Percentiles rank a stretch among this genome's conserved stretches.
These are phyloP conservation scores for Aspergillus persii DNA, from an alignment of 2,329 filamentous ascomycete species.

Conservation along the genomic window DNA sequence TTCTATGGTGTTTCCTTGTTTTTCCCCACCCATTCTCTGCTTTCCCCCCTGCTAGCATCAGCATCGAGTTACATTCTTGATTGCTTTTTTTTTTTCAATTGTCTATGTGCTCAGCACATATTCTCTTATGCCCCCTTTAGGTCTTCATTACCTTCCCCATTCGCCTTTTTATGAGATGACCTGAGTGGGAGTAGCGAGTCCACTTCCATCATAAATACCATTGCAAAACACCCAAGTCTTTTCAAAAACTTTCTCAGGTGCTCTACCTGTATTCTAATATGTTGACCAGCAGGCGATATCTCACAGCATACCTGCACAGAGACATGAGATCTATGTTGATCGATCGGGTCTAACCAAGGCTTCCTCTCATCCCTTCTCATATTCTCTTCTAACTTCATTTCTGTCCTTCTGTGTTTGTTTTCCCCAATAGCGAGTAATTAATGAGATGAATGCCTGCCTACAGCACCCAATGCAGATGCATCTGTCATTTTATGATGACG, in stretches of 20 bases:
- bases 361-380: not conserved
- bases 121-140: conserved; percentile 5
- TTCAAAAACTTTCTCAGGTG: not conserved
- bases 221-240: not conserved
- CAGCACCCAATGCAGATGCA: not conserved
- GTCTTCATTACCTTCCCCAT: conserved; percentile 12
- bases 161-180: conserved; percentile 17
- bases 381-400: not conserved
- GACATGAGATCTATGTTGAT: not conserved
- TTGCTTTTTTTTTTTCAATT: conserved; percentile 1
- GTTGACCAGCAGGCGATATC: not conserved
- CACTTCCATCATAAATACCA: conserved; percentile 2
- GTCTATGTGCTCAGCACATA: not conserved
- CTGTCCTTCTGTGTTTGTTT: not conserved
- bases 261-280: not conserved
- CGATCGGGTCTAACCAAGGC: not conserved
- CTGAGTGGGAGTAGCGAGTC: conserved; percentile 14
- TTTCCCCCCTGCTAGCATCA: conserved; percentile 26
- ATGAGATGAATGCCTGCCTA: not conserved
- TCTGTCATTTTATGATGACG: not conserved
- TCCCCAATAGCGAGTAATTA: not conserved
- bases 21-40: conserved; percentile 15
- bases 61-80: conserved; percentile 14
- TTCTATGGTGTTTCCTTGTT: conserved; percentile 26
- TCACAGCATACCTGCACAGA: not conserved